Conservation (phyloP, 1,139 yeast species). For the Geotrichum restrictum region DNA sequence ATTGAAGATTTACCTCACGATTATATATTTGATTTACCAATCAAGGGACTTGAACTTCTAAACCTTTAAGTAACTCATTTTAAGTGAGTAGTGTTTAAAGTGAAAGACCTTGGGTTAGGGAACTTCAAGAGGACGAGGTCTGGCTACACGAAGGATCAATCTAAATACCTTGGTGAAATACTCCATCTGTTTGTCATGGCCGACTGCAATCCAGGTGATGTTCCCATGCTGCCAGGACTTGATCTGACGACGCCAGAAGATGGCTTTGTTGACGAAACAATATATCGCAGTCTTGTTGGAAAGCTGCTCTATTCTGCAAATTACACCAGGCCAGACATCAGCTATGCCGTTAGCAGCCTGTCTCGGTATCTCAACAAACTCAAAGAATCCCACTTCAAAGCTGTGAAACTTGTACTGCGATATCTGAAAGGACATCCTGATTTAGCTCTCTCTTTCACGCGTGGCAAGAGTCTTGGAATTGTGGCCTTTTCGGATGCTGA, state of each 20-base stretch:
- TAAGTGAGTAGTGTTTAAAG: too few relatives aligned
- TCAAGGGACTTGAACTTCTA: too few relatives aligned
- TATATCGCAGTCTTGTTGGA: conserved; percentile 23
- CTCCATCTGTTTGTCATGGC: conserved; percentile 16
- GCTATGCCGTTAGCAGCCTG: conserved; percentile 15
- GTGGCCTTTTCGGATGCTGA: conserved; percentile 19
- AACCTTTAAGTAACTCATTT: too few relatives aligned
- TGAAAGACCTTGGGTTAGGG: too few relatives aligned
- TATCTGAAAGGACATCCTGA: conserved; percentile 20
- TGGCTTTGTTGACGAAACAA: conserved; percentile 15
- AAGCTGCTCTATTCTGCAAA: conserved; percentile 24
- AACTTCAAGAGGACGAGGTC: too few relatives aligned
- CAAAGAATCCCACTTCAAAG: conserved; percentile 20
- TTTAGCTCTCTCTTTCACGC: neutral
- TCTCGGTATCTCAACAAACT: conserved; percentile 20
- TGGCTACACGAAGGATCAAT: too few relatives aligned
- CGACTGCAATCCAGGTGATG: conserved; percentile 15
- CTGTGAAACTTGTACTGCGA: conserved; percentile 24
- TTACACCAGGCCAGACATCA: conserved; percentile 24
- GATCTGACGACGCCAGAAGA: conserved; percentile 8
- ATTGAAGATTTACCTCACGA: too few relatives aligned
- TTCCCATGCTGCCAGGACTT: conserved; percentile 7
- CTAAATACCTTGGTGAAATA: conserved; percentile 11
- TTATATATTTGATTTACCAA: too few relatives aligned
- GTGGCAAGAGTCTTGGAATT: neutral